Evolutionary conservation across 202 grass and related monocot species (phyloP), one percentile per base, ranked within the genome.

Genomic region (Saccharum hybrid): DNA sequence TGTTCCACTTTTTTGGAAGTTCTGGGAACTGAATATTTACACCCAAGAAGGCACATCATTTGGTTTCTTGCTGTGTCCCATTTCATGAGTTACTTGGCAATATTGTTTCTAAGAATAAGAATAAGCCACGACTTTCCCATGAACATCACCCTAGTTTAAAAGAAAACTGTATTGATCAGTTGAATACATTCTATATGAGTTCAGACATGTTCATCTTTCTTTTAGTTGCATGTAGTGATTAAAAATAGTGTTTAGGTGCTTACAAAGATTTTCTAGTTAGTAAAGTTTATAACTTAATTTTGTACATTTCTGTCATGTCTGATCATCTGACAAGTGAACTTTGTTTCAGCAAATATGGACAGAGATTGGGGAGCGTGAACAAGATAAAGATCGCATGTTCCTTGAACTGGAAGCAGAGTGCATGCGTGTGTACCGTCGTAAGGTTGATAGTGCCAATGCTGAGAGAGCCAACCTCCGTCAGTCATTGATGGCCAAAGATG

Each of bases 331-430:
- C 71, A 57, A 51, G 5, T 63, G 61, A 57, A 59, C 66, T 85
- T 73, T 64, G 22, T 79, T 86, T 54, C 54, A 93, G 96, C 82
- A 90, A 90, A 92, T 94, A 90, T 99, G 96, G 96, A 94, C 86
- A 78, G 96, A 99, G 57, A 92, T 99, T 16, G 96, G 96, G 65
- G 93, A 96, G 80, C 89, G 71, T 7, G 88, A 96, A 52, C 86
- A 92, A 76, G 91, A 99, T 71, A 96, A 90, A 89, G 91, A 99
- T 74, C 80, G 80, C 12, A 92, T 99, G 86, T 45, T 99, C 54
- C 85, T 90, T 72, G 96, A 99, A 84, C 83, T 99, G 1, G 91
- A 99, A 84, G 88, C 77, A 40, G 93, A 96, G 85, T 99, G 96
- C 82, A 89, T 92, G 89, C 86, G 65, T 72, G 91, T 94, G 7